A percentile compares a stretch with the other conserved stretches of the same genome.
Conservation (phyloP, 768 basidiomycete genomes). For the Lentinula sp. region DNA sequence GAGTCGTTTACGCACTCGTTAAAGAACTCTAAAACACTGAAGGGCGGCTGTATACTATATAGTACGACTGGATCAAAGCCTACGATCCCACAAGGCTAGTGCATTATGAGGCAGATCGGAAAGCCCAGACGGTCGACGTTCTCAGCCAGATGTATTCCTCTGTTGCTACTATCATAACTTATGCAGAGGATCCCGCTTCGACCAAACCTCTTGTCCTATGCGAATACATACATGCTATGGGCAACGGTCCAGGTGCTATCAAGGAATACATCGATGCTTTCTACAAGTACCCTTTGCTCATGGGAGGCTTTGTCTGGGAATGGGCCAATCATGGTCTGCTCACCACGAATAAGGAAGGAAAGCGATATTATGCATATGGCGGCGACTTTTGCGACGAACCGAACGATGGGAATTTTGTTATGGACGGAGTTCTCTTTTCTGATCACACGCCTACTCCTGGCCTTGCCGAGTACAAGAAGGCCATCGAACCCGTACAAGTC, state of each 20-base stretch:
- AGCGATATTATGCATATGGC: conserved; percentile 8
- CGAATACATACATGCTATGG: conserved; percentile 10
- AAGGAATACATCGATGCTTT: conserved; percentile 10
- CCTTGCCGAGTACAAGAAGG: conserved; percentile 8
- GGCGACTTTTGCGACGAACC: conserved; percentile 9
- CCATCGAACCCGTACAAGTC: conserved; percentile 7
- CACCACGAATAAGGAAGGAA: not conserved
- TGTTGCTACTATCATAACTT: conserved; percentile 4
- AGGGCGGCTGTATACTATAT: no score
- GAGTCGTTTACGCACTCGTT: not conserved
- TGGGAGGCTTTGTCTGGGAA: conserved; percentile 10
- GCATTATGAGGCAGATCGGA: conserved; percentile 8
- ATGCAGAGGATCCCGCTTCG: conserved; percentile 1
- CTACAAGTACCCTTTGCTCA: conserved; percentile 7
- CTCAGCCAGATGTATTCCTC: conserved; percentile 7
- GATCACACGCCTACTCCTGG: conserved; percentile 7
- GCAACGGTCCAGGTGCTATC: conserved; percentile 9
- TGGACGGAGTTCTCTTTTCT: conserved; percentile 7
- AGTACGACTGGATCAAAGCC: conserved; percentile 8
- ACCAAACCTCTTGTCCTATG: conserved; percentile 8
- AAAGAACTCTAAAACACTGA: not conserved
- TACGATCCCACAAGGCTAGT: conserved; percentile 7
- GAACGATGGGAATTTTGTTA: conserved; percentile 9
- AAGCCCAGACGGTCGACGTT: conserved; percentile 3
- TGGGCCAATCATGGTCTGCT: conserved; percentile 9